Evolutionary conservation across 176 grass and related monocot species (phyloP).

Genomic region (Avena atlantica): DNA sequence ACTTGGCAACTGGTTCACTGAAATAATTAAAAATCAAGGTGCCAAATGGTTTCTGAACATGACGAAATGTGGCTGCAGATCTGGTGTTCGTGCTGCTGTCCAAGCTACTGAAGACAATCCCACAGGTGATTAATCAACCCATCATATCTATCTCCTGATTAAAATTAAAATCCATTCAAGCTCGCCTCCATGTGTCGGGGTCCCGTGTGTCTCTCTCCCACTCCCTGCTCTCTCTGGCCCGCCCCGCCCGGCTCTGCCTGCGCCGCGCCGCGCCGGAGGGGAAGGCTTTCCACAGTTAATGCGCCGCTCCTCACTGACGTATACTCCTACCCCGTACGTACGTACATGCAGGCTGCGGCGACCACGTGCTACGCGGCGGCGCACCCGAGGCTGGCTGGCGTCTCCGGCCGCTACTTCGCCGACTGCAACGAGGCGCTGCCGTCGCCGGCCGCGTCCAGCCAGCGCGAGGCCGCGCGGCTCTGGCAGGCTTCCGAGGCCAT

Average conservation of each 20-base stretch:
- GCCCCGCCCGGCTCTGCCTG: not conserved
- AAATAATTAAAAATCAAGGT: too few relatives aligned
- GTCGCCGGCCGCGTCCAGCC: conserved; percentile 60
- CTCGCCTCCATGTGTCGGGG: conserved; percentile 45
- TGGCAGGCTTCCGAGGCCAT: conserved; percentile 71
- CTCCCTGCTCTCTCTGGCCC: too few relatives aligned
- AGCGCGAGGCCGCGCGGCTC: conserved; percentile 62
- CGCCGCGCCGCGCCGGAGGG: not conserved
- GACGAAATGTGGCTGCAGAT: conserved; percentile 47
- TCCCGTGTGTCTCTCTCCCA: not conserved
- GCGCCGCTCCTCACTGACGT: not conserved
- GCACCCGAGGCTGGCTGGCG: conserved; percentile 68
- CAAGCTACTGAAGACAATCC: conserved; percentile 95
- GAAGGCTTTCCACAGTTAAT: not conserved
- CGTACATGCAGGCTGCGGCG: conserved; percentile 73
- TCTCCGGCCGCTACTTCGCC: conserved; percentile 87
- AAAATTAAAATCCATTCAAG: not conserved
- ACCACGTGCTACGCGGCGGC: conserved; percentile 95
- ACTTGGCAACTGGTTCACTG: not conserved
- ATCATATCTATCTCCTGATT: not conserved
- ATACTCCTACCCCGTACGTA: too few relatives aligned
- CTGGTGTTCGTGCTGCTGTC: conserved; percentile 84
- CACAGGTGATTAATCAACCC: conserved; percentile 63
- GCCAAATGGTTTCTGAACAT: not conserved
- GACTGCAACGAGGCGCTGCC: conserved; percentile 97